Percentiles rank a stretch among this genome's conserved stretches.
Conservation (phyloP, 148 eudicot species). For the Salicornia ramosissima region DNA sequence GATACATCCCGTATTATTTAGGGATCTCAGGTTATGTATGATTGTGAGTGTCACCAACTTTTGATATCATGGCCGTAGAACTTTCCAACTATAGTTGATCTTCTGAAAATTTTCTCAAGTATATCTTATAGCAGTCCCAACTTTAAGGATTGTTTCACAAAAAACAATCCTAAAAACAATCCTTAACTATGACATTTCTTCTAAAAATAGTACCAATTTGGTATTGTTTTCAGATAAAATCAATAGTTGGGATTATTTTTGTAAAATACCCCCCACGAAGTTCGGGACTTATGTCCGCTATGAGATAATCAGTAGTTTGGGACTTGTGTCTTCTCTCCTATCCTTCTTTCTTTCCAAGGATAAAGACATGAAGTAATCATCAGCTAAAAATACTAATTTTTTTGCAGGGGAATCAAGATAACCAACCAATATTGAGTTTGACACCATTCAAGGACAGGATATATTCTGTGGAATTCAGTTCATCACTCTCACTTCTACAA, state of each 20-base stretch:
- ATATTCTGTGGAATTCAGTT: constrained; percentile 59
- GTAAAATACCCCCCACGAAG: no score
- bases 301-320: no score
- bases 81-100: no score
- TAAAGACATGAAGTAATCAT: not conserved
- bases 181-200: no score
- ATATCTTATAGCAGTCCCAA: no score
- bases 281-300: no score
- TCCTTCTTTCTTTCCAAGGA: not conserved
- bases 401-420: constrained; percentile 46
- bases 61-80: not conserved
- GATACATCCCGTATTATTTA: not conserved
- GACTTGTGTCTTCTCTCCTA: not conserved
- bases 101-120: no score
- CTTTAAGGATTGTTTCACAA: no score
- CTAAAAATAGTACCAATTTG: no score
- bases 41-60: not conserved
- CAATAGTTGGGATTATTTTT: no score
- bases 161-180: no score
- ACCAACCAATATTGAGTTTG: constrained; percentile 45
- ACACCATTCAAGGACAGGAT: constrained; percentile 54
- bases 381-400: not conserved
- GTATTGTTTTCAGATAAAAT: no score
- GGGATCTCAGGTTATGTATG: not conserved
- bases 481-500: constrained; percentile 62